Conservation (phyloP, 257 asterid species). For the Mentha longifolia region DNA sequence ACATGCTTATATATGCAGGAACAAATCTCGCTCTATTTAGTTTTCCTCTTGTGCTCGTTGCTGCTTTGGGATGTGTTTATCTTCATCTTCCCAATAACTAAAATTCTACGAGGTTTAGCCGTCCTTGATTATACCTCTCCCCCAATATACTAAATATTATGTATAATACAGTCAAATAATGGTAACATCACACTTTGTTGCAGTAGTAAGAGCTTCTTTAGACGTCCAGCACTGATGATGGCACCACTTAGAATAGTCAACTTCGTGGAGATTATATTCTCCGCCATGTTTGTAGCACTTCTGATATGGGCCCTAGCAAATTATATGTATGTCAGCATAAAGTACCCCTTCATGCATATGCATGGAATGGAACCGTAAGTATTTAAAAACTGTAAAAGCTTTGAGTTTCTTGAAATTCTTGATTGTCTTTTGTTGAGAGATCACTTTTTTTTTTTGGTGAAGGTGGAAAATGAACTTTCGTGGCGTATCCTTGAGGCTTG, state of each 20-base stretch:
- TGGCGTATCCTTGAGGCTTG: conserved; percentile 51
- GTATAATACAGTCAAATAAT: neutral
- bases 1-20: conserved; percentile 37
- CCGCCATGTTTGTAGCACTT: conserved; percentile 51
- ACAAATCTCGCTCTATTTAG: conserved; percentile 52
- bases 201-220: conserved; percentile 37
- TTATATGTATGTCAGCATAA: conserved; percentile 46
- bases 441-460: neutral
- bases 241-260: conserved; percentile 54
- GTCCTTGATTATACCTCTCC: neutral
- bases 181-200: neutral
- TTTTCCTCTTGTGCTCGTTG: conserved; percentile 55
- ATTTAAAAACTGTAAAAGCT: neutral
- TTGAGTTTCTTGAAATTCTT: too few relatives aligned
- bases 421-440: neutral
- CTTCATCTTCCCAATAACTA: conserved; percentile 48
- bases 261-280: conserved; percentile 46
- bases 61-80: conserved; percentile 55
- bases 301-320: conserved; percentile 58
- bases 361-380: conserved; percentile 45
- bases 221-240: conserved; percentile 47
- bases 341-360: conserved; percentile 41
- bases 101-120: conserved; percentile 33
- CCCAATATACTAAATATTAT: neutral
- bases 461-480: conserved; percentile 64